Evolutionary conservation across 163 green algal species (phyloP).

Genomic region (Chloroidium sp.): DNA sequence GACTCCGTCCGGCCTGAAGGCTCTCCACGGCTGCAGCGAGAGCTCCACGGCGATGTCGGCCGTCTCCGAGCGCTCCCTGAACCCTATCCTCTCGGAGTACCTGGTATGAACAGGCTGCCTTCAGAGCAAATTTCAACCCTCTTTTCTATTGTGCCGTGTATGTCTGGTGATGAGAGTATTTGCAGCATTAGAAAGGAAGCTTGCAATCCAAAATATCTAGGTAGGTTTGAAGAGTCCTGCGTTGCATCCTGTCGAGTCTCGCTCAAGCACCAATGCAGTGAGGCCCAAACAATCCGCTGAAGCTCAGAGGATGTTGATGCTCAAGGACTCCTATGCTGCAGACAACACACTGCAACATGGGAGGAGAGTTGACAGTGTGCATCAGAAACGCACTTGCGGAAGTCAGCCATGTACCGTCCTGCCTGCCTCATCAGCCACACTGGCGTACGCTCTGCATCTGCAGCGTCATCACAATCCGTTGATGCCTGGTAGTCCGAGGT

Average conservation of each 20-base stretch:
- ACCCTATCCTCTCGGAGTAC: slow-evolving; percentile 85
- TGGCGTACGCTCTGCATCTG: slow-evolving; percentile 87
- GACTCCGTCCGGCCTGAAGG: slow-evolving; percentile 91
- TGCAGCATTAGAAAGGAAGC: not conserved
- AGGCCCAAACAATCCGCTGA: not conserved
- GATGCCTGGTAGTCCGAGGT: not conserved
- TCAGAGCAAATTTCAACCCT: not conserved
- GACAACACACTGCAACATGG: not conserved
- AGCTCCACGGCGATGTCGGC: slow-evolving; percentile 95
- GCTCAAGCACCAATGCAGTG: too few species aligned
- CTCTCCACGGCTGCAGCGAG: slow-evolving; percentile 81
- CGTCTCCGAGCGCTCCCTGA: slow-evolving; percentile 91
- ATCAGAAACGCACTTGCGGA: slow-evolving; percentile 62
- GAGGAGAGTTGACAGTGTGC: not conserved
- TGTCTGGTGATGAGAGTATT: not conserved
- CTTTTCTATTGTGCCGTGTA: not conserved
- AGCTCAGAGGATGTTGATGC: not conserved
- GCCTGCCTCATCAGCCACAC: slow-evolving; percentile 99
- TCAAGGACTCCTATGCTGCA: too few species aligned
- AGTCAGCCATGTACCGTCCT: slow-evolving; percentile 96
- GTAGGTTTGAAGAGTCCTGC: not conserved
- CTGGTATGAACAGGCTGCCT: slow-evolving; percentile 19
- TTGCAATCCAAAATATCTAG: not conserved
- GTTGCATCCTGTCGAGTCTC: too few species aligned
- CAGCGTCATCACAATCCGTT: not conserved